phyloP scores from a whole-genome alignment of 2,329 filamentous ascomycete genomes.

The Pseudodiploospora longispora region DNA sequence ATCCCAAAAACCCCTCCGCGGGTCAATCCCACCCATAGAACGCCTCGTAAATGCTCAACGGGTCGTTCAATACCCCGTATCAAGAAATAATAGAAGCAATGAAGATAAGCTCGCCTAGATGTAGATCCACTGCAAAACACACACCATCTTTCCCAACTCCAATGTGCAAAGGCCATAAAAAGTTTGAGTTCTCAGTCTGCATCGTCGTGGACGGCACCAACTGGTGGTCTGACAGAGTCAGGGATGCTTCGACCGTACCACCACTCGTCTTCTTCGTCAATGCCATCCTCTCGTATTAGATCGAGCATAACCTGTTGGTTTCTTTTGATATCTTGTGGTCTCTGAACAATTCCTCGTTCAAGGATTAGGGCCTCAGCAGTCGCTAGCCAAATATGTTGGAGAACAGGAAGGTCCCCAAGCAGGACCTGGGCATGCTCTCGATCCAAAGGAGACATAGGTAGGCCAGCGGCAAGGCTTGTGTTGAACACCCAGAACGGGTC shows the following conservation, averaged over 20 bases:
- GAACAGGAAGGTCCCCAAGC: conserved; percentile 45
- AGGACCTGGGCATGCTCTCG: conserved; percentile 43
- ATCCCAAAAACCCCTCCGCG: conserved; percentile 3
- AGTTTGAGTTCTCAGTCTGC: conserved; percentile 20
- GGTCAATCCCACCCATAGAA: conserved; percentile 2
- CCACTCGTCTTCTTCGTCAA: conserved; percentile 55
- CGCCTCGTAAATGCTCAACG: conserved; percentile 9
- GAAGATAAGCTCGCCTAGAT: too few species aligned
- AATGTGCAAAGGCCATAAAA: background rate
- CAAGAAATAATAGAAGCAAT: background rate
- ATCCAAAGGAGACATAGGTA: conserved; percentile 50
- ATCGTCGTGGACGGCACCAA: conserved; percentile 46
- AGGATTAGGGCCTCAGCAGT: conserved; percentile 57
- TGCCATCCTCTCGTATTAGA: conserved; percentile 54
- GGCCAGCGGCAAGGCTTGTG: conserved; percentile 52
- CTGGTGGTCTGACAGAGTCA: conserved; percentile 46
- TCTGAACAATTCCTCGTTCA: conserved; percentile 49
- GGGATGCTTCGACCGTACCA: conserved; percentile 47
- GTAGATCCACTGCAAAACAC: too few species aligned
- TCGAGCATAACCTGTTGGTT: conserved; percentile 56
- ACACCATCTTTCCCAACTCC: background rate
- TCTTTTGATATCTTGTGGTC: conserved; percentile 52
- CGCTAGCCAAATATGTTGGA: conserved; percentile 55
- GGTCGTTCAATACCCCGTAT: background rate
- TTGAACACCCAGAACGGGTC: conserved; percentile 43